Percentiles rank a stretch among this genome's conserved stretches.
These are phyloP conservation scores for Fusarium sublunatum DNA, from an alignment of 2,329 filamentous ascomycete genomes.

Conservation along the genomic window DNA sequence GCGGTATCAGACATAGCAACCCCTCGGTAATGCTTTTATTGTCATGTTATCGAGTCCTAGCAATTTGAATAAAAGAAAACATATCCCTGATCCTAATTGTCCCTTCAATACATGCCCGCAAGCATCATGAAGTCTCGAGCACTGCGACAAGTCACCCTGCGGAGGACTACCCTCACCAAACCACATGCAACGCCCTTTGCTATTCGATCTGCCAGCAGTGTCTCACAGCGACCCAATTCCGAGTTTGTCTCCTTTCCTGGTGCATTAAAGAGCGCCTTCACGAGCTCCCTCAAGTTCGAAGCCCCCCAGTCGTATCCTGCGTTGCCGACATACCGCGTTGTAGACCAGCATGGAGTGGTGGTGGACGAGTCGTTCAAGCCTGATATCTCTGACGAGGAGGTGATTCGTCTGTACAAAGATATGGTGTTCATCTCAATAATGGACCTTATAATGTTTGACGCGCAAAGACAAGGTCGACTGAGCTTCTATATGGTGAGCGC, in stretches of 20 bases:
- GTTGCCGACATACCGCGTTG: conserved; percentile 90
- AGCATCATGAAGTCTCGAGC: conserved; percentile 51
- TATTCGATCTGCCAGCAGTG: conserved; percentile 57
- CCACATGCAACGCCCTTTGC: conserved; percentile 37
- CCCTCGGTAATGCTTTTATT: conserved; percentile 40
- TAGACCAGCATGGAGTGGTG: conserved; percentile 87
- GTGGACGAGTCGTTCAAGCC: conserved; percentile 78
- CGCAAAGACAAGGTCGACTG: conserved; percentile 91
- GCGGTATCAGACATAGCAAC: conserved; percentile 32
- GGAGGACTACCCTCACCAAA: conserved; percentile 42
- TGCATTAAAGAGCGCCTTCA: conserved; percentile 95
- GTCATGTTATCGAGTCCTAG: conserved; percentile 14
- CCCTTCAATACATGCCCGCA: conserved; percentile 2
- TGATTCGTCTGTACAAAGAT: conserved; percentile 70
- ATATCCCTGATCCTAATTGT: conserved; percentile 10
- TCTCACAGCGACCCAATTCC: conserved; percentile 68
- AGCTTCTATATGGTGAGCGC: conserved; percentile 98
- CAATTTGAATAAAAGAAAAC: conserved; percentile 21
- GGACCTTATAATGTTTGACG: conserved; percentile 98
- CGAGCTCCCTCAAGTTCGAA: conserved; percentile 80
- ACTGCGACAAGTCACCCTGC: conserved; percentile 47
- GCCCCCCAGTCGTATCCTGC: conserved; percentile 77
- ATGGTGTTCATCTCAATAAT: conserved; percentile 82
- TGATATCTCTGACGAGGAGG: conserved; percentile 73
- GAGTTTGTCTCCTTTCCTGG: conserved; percentile 82